Evolutionary conservation across 768 basidiomycete species (phyloP).

Genomic region (Coprinopsis marcescibilis): DNA sequence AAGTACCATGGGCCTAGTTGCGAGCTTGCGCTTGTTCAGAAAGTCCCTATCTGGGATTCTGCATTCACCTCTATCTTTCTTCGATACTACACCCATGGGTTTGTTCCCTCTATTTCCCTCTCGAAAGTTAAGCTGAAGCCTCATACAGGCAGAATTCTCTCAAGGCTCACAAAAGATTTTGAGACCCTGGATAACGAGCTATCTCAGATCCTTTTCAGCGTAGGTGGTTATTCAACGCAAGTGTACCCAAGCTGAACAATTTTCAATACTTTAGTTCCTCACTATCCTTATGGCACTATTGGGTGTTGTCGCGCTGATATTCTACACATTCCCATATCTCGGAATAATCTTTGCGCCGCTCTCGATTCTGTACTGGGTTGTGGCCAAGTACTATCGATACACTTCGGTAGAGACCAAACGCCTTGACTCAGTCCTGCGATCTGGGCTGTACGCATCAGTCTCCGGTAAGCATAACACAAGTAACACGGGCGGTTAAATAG

Average conservation of each 20-base stretch:
- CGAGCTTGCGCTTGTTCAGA: constrained; percentile 47
- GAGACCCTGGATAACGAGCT: constrained; percentile 49
- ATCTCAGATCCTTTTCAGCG: constrained; percentile 40
- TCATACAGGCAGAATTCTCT: constrained; percentile 45
- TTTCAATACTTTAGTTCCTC: constrained; percentile 29
- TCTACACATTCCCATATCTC: constrained; percentile 60
- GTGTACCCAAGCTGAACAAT: neutral
- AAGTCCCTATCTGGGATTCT: constrained; percentile 50
- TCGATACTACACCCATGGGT: constrained; percentile 70
- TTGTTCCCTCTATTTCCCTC: neutral
- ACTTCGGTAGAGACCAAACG: constrained; percentile 61
- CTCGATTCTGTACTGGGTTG: constrained; percentile 43
- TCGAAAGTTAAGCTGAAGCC: neutral
- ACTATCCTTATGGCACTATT: constrained; percentile 36
- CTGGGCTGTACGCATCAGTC: constrained; percentile 49
- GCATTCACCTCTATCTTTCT: constrained; percentile 57
- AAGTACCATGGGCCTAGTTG: constrained; percentile 27
- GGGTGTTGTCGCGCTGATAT: constrained; percentile 52
- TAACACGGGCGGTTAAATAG: no score
- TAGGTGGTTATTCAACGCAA: constrained; percentile 12
- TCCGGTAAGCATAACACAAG: constrained; percentile 33
- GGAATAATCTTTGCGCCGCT: constrained; percentile 58
- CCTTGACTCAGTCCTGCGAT: constrained; percentile 56
- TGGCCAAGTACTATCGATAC: constrained; percentile 49
- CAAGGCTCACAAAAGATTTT: constrained; percentile 55